A percentile compares a stretch with the other conserved stretches of the same genome.
phyloP scores from a whole-genome alignment of 75 land plant species.

The Picea sitchensis region DNA sequence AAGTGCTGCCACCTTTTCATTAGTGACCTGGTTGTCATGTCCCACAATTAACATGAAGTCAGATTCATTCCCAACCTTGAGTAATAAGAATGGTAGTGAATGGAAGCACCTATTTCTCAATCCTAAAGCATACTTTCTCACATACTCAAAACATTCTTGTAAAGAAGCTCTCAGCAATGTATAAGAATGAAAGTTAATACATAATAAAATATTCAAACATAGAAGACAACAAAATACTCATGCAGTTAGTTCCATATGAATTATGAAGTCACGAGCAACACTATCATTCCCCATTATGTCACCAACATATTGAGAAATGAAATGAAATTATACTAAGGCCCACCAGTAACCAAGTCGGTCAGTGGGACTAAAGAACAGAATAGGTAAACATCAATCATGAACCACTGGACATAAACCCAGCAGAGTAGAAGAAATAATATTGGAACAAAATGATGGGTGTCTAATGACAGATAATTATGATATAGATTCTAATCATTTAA shows the following conservation, averaged over 20 bases:
- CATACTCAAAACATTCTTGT: neutral
- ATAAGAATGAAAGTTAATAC: neutral
- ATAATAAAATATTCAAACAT: neutral
- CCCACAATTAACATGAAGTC: neutral
- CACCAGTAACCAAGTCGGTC: no score
- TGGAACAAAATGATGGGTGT: no score
- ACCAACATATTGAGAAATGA: neutral
- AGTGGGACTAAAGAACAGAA: no score
- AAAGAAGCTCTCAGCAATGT: neutral
- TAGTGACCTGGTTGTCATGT: constrained; percentile 59
- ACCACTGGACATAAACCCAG: no score
- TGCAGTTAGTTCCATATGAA: neutral
- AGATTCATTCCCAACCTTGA: neutral
- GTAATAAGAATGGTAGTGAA: neutral
- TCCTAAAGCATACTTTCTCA: neutral
- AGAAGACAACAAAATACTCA: neutral
- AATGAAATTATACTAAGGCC: no score
- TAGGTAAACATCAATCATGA: no score
- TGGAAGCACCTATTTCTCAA: neutral
- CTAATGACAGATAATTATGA: no score
- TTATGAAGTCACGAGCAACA: neutral
- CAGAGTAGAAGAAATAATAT: no score
- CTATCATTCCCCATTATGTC: neutral
- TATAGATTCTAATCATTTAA: no score
- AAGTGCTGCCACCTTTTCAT: constrained; percentile 89